Percentiles rank a stretch among this genome's conserved stretches.
Conservation (phyloP, 2,329 filamentous ascomycete genomes). For the Colletotrichum somersetense region DNA sequence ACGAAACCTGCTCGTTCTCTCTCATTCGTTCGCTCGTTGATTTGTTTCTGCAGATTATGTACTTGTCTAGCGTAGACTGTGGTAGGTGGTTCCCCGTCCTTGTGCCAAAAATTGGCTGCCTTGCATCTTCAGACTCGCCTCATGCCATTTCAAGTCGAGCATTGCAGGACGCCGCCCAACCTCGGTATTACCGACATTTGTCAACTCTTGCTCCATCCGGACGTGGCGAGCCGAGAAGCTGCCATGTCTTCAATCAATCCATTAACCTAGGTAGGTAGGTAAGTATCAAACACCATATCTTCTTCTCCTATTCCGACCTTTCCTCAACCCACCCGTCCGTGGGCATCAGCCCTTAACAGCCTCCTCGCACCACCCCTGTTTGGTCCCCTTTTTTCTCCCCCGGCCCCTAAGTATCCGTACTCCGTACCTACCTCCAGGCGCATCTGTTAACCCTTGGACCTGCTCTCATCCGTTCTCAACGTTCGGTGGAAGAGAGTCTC, state of each 20-base stretch:
- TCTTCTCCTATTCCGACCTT: neutral
- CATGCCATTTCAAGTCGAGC: neutral
- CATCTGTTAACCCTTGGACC: neutral
- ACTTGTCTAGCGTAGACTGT: neutral
- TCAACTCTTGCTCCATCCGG: neutral
- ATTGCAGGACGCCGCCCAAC: neutral
- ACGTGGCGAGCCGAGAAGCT: neutral
- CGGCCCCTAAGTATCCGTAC: neutral
- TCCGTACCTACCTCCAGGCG: neutral
- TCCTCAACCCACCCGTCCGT: constrained; percentile 3
- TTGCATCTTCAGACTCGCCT: neutral
- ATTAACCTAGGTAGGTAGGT: neutral
- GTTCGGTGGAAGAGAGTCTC: constrained; percentile 1
- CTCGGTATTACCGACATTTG: neutral
- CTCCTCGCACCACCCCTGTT: neutral
- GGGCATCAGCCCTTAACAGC: neutral
- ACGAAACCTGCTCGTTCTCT: constrained; percentile 13
- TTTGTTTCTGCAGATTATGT: neutral
- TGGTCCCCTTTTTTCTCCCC: constrained; percentile 5
- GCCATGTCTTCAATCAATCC: neutral
- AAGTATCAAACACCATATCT: neutral
- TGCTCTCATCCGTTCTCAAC: neutral
- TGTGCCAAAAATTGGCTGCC: neutral
- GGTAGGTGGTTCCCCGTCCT: neutral
- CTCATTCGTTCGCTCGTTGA: constrained; percentile 1